Evolutionary conservation across 163 green algal genomes (phyloP).

Genomic region (Chlamydomonas reinhardtii): DNA sequence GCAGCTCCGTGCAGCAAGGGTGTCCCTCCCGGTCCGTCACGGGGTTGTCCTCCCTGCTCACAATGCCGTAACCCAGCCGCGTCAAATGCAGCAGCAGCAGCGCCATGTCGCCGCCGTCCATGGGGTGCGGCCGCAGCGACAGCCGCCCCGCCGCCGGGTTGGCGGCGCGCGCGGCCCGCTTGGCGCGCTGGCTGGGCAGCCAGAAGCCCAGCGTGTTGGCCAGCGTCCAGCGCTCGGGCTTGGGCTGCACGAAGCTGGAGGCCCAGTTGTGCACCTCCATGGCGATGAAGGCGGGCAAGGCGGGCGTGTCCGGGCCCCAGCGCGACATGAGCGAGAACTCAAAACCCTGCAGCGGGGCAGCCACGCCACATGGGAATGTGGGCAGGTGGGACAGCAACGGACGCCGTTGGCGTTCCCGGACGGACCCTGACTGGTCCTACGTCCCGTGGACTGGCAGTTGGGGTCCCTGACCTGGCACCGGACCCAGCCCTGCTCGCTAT

Average conservation of each 20-base stretch:
- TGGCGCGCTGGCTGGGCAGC: slow-evolving; percentile 2
- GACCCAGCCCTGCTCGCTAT: too few species aligned
- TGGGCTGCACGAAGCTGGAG: background rate
- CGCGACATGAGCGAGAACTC: slow-evolving; percentile 12
- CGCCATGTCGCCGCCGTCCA: slow-evolving; percentile 15
- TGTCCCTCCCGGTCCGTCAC: background rate
- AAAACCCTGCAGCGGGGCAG: background rate
- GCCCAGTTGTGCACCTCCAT: slow-evolving; percentile 25
- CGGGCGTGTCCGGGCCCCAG: background rate
- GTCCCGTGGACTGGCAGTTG: too few species aligned
- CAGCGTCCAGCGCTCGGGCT: background rate
- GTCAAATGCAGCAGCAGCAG: slow-evolving; percentile 32
- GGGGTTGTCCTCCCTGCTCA: slow-evolving; percentile 24
- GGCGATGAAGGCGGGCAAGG: slow-evolving; percentile 6
- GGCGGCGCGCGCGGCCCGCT: too few species aligned
- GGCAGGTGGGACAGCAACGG: too few species aligned
- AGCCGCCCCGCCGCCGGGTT: background rate
- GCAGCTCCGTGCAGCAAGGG: slow-evolving; percentile 16
- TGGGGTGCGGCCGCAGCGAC: background rate
- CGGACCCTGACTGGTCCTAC: too few species aligned
- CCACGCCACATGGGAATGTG: too few species aligned
- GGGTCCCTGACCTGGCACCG: too few species aligned
- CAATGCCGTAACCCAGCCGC: slow-evolving; percentile 12
- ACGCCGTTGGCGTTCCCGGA: too few species aligned
- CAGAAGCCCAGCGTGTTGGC: background rate